A percentile compares a stretch with the other conserved stretches of the same genome.
phyloP scores from a whole-genome alignment of 148 eudicot species.

The Vaccinium myrtillus region DNA sequence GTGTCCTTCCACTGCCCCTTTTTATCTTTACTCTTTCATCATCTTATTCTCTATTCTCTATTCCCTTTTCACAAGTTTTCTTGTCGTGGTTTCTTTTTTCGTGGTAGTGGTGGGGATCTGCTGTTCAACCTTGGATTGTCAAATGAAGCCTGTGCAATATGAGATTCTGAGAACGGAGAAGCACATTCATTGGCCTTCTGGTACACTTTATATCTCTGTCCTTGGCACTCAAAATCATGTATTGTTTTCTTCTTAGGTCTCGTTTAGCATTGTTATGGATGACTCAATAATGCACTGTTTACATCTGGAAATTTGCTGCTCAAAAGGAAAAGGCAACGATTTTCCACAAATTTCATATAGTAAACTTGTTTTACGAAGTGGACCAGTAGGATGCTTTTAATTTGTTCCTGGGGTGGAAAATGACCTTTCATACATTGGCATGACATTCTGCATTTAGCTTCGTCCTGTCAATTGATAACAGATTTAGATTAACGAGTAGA shows the following conservation, averaged over 20 bases:
- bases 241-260: slow-evolving; percentile 38
- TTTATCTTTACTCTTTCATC: neutral
- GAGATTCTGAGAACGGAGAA: neutral
- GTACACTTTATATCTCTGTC: neutral
- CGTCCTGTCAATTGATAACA: neutral
- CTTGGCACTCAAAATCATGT: neutral
- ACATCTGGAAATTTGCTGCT: neutral
- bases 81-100: neutral
- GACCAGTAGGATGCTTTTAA: slow-evolving; percentile 15
- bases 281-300: slow-evolving; percentile 14
- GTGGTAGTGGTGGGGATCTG: slow-evolving; percentile 17
- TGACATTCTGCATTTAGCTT: neutral
- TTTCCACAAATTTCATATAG: neutral
- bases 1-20: slow-evolving; percentile 1
- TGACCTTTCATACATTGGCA: neutral
- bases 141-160: slow-evolving; percentile 53
- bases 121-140: slow-evolving; percentile 70
- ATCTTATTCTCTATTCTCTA: slow-evolving; percentile 7
- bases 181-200: neutral
- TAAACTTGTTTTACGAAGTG: slow-evolving; percentile 3
- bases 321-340: slow-evolving; percentile 1
- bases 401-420: slow-evolving; percentile 7
- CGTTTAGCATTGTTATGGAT: slow-evolving; percentile 75
- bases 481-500: neutral
- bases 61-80: neutral